Base-by-base conservation (phyloP, 345 rosid genomes). In the Lepidium africanum region DNA sequence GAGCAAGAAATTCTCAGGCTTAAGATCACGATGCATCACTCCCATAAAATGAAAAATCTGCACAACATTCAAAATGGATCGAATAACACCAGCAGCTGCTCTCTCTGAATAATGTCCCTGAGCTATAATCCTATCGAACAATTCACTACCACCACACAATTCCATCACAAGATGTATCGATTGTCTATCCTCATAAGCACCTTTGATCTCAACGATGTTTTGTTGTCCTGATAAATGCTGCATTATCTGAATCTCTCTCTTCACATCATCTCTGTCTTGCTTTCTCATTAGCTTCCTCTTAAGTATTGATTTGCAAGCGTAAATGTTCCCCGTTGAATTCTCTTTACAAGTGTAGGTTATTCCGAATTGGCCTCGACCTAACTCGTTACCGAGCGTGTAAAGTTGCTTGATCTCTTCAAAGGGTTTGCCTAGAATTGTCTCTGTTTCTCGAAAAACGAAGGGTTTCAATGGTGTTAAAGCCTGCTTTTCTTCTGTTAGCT, bases 331-430 rank as follows among this genome's bases (percentile, higher is more conserved):
- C 2, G 86, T 85, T 17, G 96, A 76, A 6, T 58, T 83, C 86
- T 91, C 90, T 3, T 77, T 74, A 70, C 96, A 91, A n/a, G 75
- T 59, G 64, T 88, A 91, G 13, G 87, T 87, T 37, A 87, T 83
- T 2, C 97, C 97, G 71, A 86, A 88, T 42, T 85, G 93, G 3
- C 97, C 97, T 58, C 96, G 84, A n/a, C 97, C 97, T 76, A 91
- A 42, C 78, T 87, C 91, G 65, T 79, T 79, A 3, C 93, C 89
- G 0, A 91, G 17, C 0, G 85, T 78, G 73, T 84, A 91, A 63
- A 50, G 61, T 43, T 65, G 73, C 70, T 25, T 84, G 60, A 91
- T 81, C 46, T 88, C 90, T 39, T 87, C 91, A 53, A 84, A 83
- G 21, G 93, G 87, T 54, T 84, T 85, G 5, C 85, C 96, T 9